Conservation (phyloP, 768 basidiomycete species). For the Rhodotorula graminis region DNA sequence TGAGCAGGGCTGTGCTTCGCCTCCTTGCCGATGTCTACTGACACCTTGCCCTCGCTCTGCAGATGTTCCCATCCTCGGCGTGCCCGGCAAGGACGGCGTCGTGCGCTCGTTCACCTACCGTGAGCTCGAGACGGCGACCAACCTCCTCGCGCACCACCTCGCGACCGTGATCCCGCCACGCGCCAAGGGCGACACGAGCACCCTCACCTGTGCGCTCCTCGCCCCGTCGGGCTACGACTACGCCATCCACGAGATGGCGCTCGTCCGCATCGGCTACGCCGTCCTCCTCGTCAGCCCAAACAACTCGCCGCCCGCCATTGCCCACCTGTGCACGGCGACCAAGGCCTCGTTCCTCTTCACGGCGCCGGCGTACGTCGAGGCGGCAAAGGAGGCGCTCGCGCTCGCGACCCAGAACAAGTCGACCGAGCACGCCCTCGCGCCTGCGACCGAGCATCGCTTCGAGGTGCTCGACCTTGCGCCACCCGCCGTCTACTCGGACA, state of each 20-base stretch:
- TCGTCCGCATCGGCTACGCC: constrained; percentile 26
- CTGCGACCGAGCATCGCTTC: neutral
- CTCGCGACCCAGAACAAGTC: neutral
- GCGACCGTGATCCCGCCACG: neutral
- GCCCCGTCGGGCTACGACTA: constrained; percentile 7
- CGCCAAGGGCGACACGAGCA: neutral
- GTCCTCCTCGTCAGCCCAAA: constrained; percentile 36
- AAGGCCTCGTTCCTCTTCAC: constrained; percentile 50
- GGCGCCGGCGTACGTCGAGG: neutral
- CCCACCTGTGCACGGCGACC: constrained; percentile 52
- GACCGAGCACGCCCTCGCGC: too few species aligned
- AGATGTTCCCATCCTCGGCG: constrained; percentile 1
- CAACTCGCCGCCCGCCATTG: constrained; percentile 54
- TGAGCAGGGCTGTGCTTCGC: neutral
- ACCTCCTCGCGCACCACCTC: constrained; percentile 4
- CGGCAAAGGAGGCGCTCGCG: neutral
- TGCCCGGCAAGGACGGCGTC: neutral
- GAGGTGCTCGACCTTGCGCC: neutral
- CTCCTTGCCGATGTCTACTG: neutral
- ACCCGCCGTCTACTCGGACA: neutral
- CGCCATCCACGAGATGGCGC: constrained; percentile 21
- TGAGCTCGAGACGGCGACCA: neutral
- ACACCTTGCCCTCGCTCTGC: neutral
- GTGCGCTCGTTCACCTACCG: neutral
- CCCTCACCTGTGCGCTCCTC: constrained; percentile 2